Percentiles rank a stretch among this genome's conserved stretches.
Evolutionary conservation across 768 basidiomycete species (phyloP).

Genomic region (Rhizopogon salebrosus): DNA sequence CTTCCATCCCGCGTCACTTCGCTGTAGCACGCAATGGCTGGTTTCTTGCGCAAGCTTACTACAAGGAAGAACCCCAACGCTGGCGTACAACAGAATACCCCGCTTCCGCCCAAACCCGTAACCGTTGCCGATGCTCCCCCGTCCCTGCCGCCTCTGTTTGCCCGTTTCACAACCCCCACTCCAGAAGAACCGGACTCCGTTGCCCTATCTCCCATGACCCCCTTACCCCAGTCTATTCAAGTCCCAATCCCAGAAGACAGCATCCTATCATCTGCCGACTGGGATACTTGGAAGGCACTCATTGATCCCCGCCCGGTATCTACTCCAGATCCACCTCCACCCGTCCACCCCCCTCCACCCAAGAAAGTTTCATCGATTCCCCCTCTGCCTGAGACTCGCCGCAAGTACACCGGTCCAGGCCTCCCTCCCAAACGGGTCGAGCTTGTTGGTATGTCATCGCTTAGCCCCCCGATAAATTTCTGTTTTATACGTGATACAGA

Average conservation of each 20-base stretch:
- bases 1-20: background rate
- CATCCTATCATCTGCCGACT: slow-evolving; percentile 1
- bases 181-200: slow-evolving; percentile 21
- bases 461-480: background rate
- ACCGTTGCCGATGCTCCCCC: slow-evolving; percentile 14
- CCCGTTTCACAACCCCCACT: slow-evolving; percentile 32
- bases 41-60: slow-evolving; percentile 51
- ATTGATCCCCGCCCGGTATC: background rate
- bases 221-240: too few species aligned
- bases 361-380: too few species aligned
- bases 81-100: background rate
- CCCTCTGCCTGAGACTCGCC: background rate
- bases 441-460: slow-evolving; percentile 13
- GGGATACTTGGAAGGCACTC: slow-evolving; percentile 21
- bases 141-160: slow-evolving; percentile 37
- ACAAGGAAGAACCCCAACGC: slow-evolving; percentile 22
- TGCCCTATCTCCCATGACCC: background rate
- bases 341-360: background rate
- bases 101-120: slow-evolving; percentile 2
- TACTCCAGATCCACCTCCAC: slow-evolving; percentile 4
- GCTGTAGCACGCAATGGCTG: slow-evolving; percentile 37
- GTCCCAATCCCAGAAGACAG: too few species aligned
- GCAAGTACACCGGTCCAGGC: background rate
- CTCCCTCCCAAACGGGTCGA: background rate
- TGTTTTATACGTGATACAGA: slow-evolving; percentile 2